Conservation (phyloP, 192 early-diverging fungal genomes). For the Allomyces macrogynus region DNA sequence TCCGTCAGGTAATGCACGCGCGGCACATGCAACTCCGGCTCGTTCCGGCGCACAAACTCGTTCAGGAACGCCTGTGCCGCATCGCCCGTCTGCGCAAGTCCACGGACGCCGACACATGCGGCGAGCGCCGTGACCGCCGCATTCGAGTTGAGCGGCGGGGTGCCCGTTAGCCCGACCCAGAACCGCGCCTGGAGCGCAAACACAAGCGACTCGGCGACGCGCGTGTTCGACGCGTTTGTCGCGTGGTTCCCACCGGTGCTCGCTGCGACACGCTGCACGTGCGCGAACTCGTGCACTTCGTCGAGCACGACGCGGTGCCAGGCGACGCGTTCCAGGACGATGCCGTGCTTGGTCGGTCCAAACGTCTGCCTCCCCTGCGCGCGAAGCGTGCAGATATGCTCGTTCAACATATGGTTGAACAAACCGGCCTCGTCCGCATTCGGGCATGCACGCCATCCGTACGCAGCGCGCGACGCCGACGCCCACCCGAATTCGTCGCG, state of each 20-base stretch:
- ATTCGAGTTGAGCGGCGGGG: not conserved
- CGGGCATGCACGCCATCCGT: too few relatives aligned
- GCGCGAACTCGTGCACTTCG: not conserved
- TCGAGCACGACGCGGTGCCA: not conserved
- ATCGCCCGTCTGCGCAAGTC: not conserved
- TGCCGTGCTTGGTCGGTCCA: too few relatives aligned
- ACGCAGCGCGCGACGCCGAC: too few relatives aligned
- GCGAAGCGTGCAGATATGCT: not conserved
- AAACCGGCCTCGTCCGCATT: too few relatives aligned
- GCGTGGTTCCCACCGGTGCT: not conserved
- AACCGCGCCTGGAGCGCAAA: not conserved
- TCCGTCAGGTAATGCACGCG: not conserved
- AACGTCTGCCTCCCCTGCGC: not conserved
- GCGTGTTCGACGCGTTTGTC: too few relatives aligned
- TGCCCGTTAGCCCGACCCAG: not conserved
- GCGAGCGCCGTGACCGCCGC: not conserved
- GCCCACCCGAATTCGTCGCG: too few relatives aligned
- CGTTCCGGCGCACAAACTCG: not conserved
- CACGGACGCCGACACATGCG: not conserved
- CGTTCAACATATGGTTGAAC: too few relatives aligned
- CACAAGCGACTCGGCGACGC: not conserved
- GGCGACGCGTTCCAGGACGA: too few relatives aligned
- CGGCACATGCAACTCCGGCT: not conserved
- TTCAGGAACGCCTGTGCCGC: not conserved
- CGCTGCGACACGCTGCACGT: not conserved